Base-by-base conservation (phyloP, 257 asterid genomes). In the Solanum corneliomulleri region DNA sequence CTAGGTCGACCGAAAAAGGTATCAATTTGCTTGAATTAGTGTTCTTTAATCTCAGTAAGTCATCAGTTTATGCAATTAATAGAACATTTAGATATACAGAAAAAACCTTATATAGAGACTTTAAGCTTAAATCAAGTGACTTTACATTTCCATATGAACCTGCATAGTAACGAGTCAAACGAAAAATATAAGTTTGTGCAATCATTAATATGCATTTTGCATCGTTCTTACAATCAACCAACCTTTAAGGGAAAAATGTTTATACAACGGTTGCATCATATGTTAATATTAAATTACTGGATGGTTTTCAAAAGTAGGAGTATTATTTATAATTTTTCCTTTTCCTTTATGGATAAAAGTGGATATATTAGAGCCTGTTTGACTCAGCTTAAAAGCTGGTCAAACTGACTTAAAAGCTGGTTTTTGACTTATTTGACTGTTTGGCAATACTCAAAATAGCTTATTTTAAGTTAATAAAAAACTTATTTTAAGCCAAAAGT, bases 1-100 rank as follows among this genome's bases (percentile, higher is more conserved):
- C 81, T 93, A 88, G 98, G 99, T 49, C 92, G 99, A 85, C 98
- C 98, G 5, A 93, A 42, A 88, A 96, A 96, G 99, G 99, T 96
- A 92, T 18, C 58, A 23, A 35, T 75, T 74, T 37, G 31, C 41
- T 39, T 44, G 37, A 33, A 33, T 71, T 18, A 9, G 78, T 33
- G 78, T 71, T 71, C 78, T 33, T 71, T 71, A 33, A 71, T 69
- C 21, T 27, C 15, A 23, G 15, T n/a, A 0, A n/a, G 11, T 29
- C 21, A 69, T 29, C 76, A 29, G 35, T 31, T 70, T 70, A 7
- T 16, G 77, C 42, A 7, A 33, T 4, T 31, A 7, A 31, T 27
- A 29, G 14, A 9, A 69, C 76, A 7, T 23, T 60, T 60, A 23
- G 27, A 60, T 60, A 9, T 60, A 60, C 11, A 23, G 29, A 5